Base-by-base conservation (phyloP, 345 rosid genomes). In the Eucalyptus rudis region DNA sequence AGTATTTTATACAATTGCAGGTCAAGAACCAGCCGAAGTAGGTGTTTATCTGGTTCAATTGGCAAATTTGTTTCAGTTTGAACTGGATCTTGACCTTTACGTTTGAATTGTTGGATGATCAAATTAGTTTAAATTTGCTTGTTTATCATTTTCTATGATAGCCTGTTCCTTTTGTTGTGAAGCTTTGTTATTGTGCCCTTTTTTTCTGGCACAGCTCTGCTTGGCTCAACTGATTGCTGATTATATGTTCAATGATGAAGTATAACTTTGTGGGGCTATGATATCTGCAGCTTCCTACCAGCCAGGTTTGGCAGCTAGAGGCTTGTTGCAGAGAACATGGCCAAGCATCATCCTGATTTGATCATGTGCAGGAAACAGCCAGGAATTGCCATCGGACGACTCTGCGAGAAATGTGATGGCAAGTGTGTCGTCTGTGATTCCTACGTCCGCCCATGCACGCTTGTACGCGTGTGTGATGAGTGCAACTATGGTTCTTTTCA, bases 341-440 rank as follows among this genome's bases (percentile, higher is more conserved):
- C 92, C 47, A 92, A 92, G 92, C 93, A 92, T 89, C 92, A 92
- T 89, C 93, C 93, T 86, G 93, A 91, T 90, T 89, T 92, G 90
- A 91, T 91, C 44, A 92, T 92, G 93, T 92, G 93, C 90, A 52
- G 92, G 88, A 92, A 91, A 89, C 92, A 92, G 89, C 93, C 92
- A 14, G 93, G 92, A 83, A 92, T 93, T 44, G 93, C 93, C 88
- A 92, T 92, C 8, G 93, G 93, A 88, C 88, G 91, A 62, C 91
- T 92, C 24, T 91, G 93, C 58, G 93, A 90, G 89, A 92, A 92
- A 58, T 90, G 91, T 68, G 92, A 92, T 89, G 93, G 93, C 86
- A 92, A 92, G 83, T 92, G 93, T 47, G 92, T 92, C 3, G 90
- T 91, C 5, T 92, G 93, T 1, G 93, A 92, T 87, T 92, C 91